A percentile compares a stretch with the other conserved stretches of the same genome.
phyloP scores from a whole-genome alignment of 148 eudicot species.

The Chenopodium berlandieri region DNA sequence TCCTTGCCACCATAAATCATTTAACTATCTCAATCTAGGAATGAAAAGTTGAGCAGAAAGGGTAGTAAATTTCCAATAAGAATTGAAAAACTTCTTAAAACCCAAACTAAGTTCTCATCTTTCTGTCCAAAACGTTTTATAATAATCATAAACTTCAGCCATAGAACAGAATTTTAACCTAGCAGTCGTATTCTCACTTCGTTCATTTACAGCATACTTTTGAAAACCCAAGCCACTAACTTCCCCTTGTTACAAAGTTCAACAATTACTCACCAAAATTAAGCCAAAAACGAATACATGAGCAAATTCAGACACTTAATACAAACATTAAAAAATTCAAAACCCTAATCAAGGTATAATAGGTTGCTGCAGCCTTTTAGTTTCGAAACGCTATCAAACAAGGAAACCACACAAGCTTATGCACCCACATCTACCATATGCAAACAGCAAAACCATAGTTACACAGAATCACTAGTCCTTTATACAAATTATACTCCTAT shows the following conservation, averaged over 20 bases:
- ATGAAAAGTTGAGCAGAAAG: not conserved
- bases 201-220: not conserved
- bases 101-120: not conserved
- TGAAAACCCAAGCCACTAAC: not conserved
- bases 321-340: not conserved
- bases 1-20: not conserved
- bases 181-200: not conserved
- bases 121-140: not conserved
- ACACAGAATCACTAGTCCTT: not conserved
- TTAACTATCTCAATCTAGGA: no score
- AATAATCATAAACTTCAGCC: not conserved
- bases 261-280: not conserved
- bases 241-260: not conserved
- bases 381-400: not conserved
- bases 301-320: not conserved
- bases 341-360: conserved; percentile 5
- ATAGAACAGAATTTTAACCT: not conserved
- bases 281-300: not conserved
- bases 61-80: not conserved
- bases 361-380: not conserved
- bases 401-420: not conserved
- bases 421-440: not conserved
- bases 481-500: not conserved
- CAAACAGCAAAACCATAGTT: not conserved
- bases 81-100: not conserved